Percentiles rank a stretch among this genome's conserved stretches.
These are phyloP conservation scores for Lactarius hatsudake DNA, from an alignment of 768 basidiomycete species.

Conservation along the genomic window DNA sequence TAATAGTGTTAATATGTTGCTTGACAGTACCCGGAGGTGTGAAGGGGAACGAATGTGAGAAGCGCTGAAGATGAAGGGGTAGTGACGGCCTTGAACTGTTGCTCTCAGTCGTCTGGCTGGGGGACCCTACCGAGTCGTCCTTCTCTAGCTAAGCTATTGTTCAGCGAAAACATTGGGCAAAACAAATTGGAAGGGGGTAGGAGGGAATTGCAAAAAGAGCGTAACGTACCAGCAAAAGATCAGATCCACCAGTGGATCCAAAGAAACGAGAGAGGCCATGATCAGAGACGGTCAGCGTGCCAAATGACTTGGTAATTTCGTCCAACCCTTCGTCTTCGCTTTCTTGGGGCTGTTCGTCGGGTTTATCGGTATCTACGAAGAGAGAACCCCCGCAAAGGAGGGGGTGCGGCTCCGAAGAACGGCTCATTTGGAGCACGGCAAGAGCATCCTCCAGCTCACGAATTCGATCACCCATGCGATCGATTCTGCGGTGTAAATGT, in stretches of 20 bases:
- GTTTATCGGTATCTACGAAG: slow-evolving; percentile 48
- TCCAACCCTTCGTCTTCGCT: slow-evolving; percentile 34
- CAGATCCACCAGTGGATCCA: slow-evolving; percentile 71
- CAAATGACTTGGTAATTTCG: slow-evolving; percentile 50
- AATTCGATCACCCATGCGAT: slow-evolving; percentile 67
- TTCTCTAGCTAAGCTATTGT: slow-evolving; percentile 15
- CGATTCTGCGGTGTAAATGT: slow-evolving; percentile 61
- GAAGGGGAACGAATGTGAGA: slow-evolving; percentile 34
- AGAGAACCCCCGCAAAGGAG: slow-evolving; percentile 54
- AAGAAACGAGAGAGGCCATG: slow-evolving; percentile 69
- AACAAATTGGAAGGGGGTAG: neutral
- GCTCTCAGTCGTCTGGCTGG: slow-evolving; percentile 25
- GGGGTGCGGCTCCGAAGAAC: slow-evolving; percentile 57
- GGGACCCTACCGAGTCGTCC: slow-evolving; percentile 13
- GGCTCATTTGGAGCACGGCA: slow-evolving; percentile 55
- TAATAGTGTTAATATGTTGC: slow-evolving; percentile 29
- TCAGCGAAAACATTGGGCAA: neutral
- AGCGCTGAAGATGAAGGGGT: slow-evolving; percentile 28
- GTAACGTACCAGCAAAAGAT: slow-evolving; percentile 34
- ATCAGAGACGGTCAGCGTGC: slow-evolving; percentile 69
- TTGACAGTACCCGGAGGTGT: slow-evolving; percentile 29
- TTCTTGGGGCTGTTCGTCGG: slow-evolving; percentile 44
- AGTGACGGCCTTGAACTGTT: slow-evolving; percentile 27
- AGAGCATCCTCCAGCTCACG: slow-evolving; percentile 67
- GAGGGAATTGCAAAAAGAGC: neutral